Evolutionary conservation across 352 stramenopile species (phyloP).

Genomic region (Globisporangium takayamanum): DNA sequence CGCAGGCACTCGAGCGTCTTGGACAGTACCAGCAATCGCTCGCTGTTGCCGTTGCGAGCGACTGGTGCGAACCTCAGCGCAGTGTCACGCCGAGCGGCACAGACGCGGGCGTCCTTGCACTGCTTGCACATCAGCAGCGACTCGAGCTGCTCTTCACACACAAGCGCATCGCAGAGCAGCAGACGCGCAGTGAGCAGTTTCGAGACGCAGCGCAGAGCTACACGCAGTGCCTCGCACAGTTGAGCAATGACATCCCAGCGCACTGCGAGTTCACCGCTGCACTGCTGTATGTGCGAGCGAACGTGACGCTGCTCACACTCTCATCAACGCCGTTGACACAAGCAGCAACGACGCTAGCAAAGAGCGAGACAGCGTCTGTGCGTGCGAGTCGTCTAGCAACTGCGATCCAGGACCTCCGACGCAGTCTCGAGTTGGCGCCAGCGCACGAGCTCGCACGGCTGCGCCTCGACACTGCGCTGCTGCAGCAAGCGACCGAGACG

Average conservation of each 20-base stretch:
- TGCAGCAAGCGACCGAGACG: conserved; percentile 15
- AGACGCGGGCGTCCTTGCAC: not conserved
- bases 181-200: conserved; percentile 6
- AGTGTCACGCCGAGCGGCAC: not conserved
- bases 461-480: conserved; percentile 10
- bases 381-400: not conserved
- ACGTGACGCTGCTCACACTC: conserved; percentile 11
- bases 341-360: not conserved
- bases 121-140: conserved; percentile 10
- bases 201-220: conserved; percentile 16
- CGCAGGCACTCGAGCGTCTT: conserved; percentile 15
- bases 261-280: conserved; percentile 12
- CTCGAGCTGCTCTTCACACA: conserved; percentile 12
- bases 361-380: not conserved
- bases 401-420: conserved; percentile 7
- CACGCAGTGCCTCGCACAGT: conserved; percentile 17
- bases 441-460: conserved; percentile 5
- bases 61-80: not conserved
- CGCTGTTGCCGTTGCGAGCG: not conserved
- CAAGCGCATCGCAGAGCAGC: conserved; percentile 20
- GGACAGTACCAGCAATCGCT: conserved; percentile 22
- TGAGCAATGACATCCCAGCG: conserved; percentile 3
- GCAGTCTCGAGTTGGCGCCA: conserved; percentile 7
- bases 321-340: not conserved
- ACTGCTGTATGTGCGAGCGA: conserved; percentile 19